These are phyloP conservation scores for Quercus variabilis DNA, from an alignment of 306 rosid species.

Conservation along the genomic window DNA sequence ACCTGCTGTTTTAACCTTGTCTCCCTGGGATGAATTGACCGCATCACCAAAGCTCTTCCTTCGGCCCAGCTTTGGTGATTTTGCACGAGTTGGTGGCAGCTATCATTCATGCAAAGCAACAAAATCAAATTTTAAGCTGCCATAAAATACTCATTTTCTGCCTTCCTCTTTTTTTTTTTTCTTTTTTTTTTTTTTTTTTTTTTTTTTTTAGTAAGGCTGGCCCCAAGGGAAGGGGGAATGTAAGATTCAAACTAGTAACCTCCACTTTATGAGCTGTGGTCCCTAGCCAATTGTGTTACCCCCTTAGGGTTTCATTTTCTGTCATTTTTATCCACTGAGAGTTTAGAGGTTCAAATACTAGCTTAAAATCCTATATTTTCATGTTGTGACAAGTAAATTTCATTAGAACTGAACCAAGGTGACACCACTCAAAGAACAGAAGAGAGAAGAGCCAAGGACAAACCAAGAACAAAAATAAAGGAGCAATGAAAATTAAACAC, in stretches of 20 bases:
- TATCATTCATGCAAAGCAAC: conserved; percentile 33
- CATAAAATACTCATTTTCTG: neutral
- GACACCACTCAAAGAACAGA: neutral
- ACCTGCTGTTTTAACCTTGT: conserved; percentile 37
- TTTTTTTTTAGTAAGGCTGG: too few species aligned
- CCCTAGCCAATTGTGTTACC: too few species aligned
- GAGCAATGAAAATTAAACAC: neutral
- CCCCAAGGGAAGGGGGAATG: too few species aligned
- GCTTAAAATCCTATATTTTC: neutral
- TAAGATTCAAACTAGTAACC: too few species aligned
- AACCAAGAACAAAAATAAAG: neutral
- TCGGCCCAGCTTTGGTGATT: conserved; percentile 93
- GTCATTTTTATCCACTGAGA: neutral
- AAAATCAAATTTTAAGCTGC: conserved; percentile 17
- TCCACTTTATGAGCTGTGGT: too few species aligned
- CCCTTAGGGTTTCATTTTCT: neutral
- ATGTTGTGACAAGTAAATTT: neutral
- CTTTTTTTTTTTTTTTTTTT: too few species aligned
- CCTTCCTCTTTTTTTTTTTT: too few species aligned
- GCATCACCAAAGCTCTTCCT: conserved; percentile 60
- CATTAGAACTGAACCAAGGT: neutral
- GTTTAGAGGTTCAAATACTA: neutral
- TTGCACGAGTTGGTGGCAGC: conserved; percentile 95
- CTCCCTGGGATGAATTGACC: conserved; percentile 31
- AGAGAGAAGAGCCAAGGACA: neutral